These are phyloP conservation scores for Taiozyma sp. DNA, from an alignment of 1,139 yeast genomes.

Conservation along the genomic window DNA sequence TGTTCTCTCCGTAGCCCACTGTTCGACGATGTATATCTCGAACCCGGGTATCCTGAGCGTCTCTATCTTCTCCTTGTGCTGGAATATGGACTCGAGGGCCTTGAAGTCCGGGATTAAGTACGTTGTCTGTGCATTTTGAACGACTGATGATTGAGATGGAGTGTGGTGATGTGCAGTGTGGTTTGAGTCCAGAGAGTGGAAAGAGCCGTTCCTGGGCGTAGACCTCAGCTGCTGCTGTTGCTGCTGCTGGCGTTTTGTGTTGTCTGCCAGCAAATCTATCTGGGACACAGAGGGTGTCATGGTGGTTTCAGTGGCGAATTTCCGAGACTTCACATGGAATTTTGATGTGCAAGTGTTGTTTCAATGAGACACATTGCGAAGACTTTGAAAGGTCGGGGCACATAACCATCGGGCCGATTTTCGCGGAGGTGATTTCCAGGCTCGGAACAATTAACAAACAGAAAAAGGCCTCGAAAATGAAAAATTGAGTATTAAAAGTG, in stretches of 20 bases:
- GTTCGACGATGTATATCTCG: conserved; percentile 88
- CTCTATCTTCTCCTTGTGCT: conserved; percentile 21
- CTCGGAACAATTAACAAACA: no score
- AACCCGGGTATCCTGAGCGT: conserved; percentile 57
- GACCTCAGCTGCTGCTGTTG: neutral
- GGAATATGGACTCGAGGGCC: conserved; percentile 38
- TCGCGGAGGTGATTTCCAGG: neutral
- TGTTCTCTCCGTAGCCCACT: conserved; percentile 78
- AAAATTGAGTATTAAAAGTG: neutral
- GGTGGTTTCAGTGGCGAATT: neutral
- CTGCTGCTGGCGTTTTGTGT: neutral
- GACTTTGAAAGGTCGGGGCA: no score
- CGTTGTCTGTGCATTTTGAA: conserved; percentile 7
- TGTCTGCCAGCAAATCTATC: neutral
- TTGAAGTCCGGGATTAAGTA: conserved; percentile 44
- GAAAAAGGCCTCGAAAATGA: neutral
- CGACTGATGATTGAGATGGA: neutral
- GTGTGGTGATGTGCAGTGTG: neutral
- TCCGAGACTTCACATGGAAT: neutral
- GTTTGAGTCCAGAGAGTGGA: neutral
- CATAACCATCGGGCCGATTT: no score
- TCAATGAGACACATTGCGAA: no score
- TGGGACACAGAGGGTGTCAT: neutral
- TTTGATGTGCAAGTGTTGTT: no score
- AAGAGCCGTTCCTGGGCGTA: neutral